A percentile compares a stretch with the other conserved stretches of the same genome.
Evolutionary conservation across 2,329 filamentous ascomycete species (phyloP).

Genomic region (Clonostachys rosea): DNA sequence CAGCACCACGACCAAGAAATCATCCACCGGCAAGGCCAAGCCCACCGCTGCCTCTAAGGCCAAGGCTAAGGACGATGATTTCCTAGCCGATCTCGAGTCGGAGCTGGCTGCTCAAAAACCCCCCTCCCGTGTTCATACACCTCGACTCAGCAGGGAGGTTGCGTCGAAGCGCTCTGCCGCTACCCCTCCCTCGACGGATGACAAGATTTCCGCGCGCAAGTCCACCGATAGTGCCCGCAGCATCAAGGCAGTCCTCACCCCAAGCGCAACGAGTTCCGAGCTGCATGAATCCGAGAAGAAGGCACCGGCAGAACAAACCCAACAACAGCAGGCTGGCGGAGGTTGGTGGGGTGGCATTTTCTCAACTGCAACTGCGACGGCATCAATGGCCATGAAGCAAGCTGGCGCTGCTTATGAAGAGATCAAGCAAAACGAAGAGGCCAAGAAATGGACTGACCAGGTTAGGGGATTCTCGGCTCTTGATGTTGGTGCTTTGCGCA

Average conservation of each 20-base stretch:
- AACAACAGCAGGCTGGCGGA: constrained; percentile 43
- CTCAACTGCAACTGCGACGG: constrained; percentile 77
- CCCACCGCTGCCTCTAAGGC: constrained; percentile 41
- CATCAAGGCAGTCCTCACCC: constrained; percentile 67
- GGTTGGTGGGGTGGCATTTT: constrained; percentile 89
- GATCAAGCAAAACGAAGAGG: constrained; percentile 94
- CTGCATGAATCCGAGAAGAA: constrained; percentile 53
- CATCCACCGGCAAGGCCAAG: constrained; percentile 29
- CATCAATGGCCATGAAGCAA: constrained; percentile 82
- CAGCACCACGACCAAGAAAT: constrained; percentile 45
- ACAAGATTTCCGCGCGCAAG: constrained; percentile 57
- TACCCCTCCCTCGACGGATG: constrained; percentile 56
- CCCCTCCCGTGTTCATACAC: constrained; percentile 76
- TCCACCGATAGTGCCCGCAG: constrained; percentile 74
- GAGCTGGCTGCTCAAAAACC: constrained; percentile 67
- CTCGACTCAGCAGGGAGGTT: constrained; percentile 56
- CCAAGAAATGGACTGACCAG: constrained; percentile 92
- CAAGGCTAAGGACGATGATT: constrained; percentile 61
- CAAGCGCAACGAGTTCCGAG: constrained; percentile 60
- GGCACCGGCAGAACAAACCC: constrained; percentile 35
- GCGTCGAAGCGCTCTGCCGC: constrained; percentile 38
- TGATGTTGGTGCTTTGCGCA: constrained; percentile 72
- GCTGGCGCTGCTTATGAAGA: constrained; percentile 91
- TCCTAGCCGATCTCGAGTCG: constrained; percentile 79
- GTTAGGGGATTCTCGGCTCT: constrained; percentile 58